Evolutionary conservation across 2,329 filamentous ascomycete genomes (phyloP).

Genomic region (Calonectria leucothoes): DNA sequence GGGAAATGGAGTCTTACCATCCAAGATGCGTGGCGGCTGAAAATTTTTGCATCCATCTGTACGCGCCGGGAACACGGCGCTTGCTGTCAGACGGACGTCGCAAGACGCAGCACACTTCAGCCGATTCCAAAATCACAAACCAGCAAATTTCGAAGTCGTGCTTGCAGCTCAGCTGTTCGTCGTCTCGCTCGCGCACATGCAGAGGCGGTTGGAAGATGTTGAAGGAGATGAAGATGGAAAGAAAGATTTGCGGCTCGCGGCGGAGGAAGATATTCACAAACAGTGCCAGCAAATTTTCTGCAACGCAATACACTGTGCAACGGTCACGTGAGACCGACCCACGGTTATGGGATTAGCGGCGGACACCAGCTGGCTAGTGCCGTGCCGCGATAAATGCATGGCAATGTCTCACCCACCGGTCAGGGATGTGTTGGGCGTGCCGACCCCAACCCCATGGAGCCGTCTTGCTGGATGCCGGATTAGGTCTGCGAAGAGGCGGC

Average conservation of each 20-base stretch:
- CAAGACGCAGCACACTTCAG: background rate
- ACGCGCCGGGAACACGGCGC: constrained; percentile 14
- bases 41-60: constrained; percentile 20
- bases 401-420: constrained; percentile 17
- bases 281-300: constrained; percentile 47
- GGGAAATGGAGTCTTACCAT: constrained; percentile 39
- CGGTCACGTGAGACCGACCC: constrained; percentile 37
- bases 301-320: constrained; percentile 38
- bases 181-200: constrained; percentile 15
- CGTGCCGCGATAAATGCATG: constrained; percentile 44
- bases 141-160: constrained; percentile 24
- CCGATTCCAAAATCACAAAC: constrained; percentile 30
- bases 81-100: constrained; percentile 12
- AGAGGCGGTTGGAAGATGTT: constrained; percentile 25
- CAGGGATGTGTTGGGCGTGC: constrained; percentile 8
- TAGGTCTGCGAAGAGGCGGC: constrained; percentile 6
- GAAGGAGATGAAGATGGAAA: constrained; percentile 29
- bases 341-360: constrained; percentile 31
- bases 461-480: constrained; percentile 19
- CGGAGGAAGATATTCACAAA: constrained; percentile 46
- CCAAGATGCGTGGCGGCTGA: background rate
- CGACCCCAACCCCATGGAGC: constrained; percentile 9
- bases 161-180: constrained; percentile 17
- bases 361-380: constrained; percentile 27
- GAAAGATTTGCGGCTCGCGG: constrained; percentile 33